Conservation (phyloP, 2,329 filamentous ascomycete genomes). For the Phaeophleospora eucalypticola region DNA sequence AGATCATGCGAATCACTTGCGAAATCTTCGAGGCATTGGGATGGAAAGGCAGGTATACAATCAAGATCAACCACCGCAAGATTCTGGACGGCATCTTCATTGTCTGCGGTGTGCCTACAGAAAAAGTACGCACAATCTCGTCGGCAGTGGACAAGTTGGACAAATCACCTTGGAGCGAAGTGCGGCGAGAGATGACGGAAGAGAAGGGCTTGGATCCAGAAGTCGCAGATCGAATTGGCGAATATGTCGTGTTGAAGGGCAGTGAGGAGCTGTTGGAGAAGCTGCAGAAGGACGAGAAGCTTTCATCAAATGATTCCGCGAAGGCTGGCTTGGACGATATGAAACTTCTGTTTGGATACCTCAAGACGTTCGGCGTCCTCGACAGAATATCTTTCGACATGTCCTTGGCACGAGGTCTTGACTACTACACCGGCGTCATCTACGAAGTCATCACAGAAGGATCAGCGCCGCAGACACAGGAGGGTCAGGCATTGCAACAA, state of each 20-base stretch:
- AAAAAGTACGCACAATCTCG: conserved; percentile 84
- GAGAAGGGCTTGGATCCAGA: conserved; percentile 76
- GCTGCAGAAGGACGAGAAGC: conserved; percentile 62
- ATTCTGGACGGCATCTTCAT: conserved; percentile 90
- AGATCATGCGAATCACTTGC: conserved; percentile 76
- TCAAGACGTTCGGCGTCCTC: conserved; percentile 70
- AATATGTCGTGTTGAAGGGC: conserved; percentile 76
- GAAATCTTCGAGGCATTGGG: conserved; percentile 81
- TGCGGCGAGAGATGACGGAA: conserved; percentile 87
- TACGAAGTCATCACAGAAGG: conserved; percentile 85
- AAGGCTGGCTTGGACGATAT: conserved; percentile 79
- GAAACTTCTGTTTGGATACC: conserved; percentile 73
- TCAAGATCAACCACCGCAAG: conserved; percentile 94
- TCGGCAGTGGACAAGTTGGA: conserved; percentile 95
- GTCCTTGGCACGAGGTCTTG: conserved; percentile 82
- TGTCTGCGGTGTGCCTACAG: conserved; percentile 79
- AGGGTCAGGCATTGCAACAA: conserved; percentile 45
- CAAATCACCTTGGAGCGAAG: conserved; percentile 82
- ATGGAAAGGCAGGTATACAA: conserved; percentile 70
- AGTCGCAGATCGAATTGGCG: conserved; percentile 81
- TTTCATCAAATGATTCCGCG: conserved; percentile 69
- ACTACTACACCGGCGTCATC: conserved; percentile 88
- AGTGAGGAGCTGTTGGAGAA: conserved; percentile 68
- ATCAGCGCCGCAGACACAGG: conserved; percentile 54
- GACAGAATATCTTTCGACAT: conserved; percentile 83